phyloP scores from a whole-genome alignment of 1,284 basidiomycete species.

The Sphagnurus paluster region DNA sequence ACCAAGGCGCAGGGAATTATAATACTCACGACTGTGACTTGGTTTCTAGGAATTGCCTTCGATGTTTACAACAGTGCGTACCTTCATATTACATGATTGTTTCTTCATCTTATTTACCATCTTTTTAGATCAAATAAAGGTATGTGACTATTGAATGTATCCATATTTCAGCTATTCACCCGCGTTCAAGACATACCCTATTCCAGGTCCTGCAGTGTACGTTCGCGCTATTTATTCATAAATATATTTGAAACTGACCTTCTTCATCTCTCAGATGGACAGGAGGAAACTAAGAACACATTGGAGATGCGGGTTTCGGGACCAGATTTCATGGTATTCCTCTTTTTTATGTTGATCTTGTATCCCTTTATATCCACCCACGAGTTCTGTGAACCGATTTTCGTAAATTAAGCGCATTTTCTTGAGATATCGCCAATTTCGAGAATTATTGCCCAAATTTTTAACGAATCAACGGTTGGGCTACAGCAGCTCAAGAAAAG shows the following conservation, averaged over 20 bases:
- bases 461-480: too few relatives aligned
- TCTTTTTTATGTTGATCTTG: too few relatives aligned
- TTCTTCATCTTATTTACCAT: not conserved
- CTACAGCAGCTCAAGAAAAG: too few relatives aligned
- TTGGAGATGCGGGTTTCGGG: too few relatives aligned
- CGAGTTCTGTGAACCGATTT: too few relatives aligned
- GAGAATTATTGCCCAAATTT: too few relatives aligned
- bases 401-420: too few relatives aligned
- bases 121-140: slow-evolving; percentile 25
- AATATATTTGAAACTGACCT: not conserved
- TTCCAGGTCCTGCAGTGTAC: slow-evolving; percentile 43
- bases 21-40: too few relatives aligned
- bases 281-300: slow-evolving; percentile 20
- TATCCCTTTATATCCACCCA: too few relatives aligned
- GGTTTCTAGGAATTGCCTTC: slow-evolving; percentile 30
- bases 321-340: too few relatives aligned
- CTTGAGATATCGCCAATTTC: too few relatives aligned
- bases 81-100: not conserved
- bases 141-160: slow-evolving; percentile 19
- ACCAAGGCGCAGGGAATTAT: not conserved
- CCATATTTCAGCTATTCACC: not conserved
- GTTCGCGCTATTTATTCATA: slow-evolving; percentile 3
- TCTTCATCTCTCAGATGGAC: slow-evolving; percentile 26
- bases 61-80: slow-evolving; percentile 38
- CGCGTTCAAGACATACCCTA: slow-evolving; percentile 34